Percentiles rank a stretch among this genome's conserved stretches.
These are phyloP conservation scores for Furculomyces boomerangus DNA, from an alignment of 371 early-diverging fungal species.

Conservation along the genomic window DNA sequence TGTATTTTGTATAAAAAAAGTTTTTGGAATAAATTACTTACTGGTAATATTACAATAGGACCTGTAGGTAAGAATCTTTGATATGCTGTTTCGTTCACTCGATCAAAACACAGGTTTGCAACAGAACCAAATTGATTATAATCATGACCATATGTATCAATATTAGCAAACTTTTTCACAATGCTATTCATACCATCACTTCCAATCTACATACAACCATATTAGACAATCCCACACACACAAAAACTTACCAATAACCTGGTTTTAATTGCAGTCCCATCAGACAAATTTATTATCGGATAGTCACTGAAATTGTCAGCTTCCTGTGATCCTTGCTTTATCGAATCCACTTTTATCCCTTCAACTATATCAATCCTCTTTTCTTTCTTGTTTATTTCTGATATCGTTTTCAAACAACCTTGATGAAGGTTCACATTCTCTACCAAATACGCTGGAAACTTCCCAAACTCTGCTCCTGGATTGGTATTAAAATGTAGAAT, in stretches of 20 bases:
- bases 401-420: background rate
- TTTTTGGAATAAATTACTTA: background rate
- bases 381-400: background rate
- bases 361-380: conserved; percentile 11
- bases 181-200: conserved; percentile 84
- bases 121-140: conserved; percentile 78
- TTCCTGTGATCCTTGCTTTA: background rate
- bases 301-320: conserved; percentile 2
- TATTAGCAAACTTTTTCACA: conserved; percentile 65
- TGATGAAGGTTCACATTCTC: background rate
- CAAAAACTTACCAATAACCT: conserved; percentile 8
- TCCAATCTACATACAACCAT: conserved; percentile 33
- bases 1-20: background rate
- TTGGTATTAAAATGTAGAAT: conserved; percentile 8
- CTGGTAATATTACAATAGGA: conserved; percentile 78
- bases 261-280: conserved; percentile 5
- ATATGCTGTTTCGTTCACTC: conserved; percentile 54
- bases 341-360: conserved; percentile 6
- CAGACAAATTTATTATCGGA: conserved; percentile 15
- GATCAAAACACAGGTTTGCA: conserved; percentile 53
- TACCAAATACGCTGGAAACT: background rate
- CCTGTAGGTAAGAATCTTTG: conserved; percentile 91
- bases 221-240: background rate
- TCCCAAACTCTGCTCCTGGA: background rate
- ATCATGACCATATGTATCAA: conserved; percentile 71